phyloP scores from a whole-genome alignment of 1,284 basidiomycete species.

The Boletellus deceptivus region DNA sequence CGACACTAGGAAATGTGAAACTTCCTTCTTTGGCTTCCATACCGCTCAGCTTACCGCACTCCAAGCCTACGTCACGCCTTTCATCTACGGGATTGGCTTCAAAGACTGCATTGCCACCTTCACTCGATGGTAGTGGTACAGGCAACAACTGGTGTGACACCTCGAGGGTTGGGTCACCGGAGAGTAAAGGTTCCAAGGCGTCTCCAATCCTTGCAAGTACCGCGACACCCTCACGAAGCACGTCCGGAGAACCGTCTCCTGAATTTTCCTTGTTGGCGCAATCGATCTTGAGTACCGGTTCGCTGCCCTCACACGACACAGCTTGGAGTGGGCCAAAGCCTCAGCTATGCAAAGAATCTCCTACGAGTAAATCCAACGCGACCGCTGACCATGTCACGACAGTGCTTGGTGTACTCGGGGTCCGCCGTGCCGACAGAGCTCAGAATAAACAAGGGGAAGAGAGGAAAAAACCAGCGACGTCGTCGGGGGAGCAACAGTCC shows the following conservation, averaged over 20 bases:
- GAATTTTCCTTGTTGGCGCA: conserved; percentile 12
- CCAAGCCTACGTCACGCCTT: conserved; percentile 10
- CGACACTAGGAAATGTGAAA: conserved; percentile 7
- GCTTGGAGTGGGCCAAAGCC: conserved; percentile 18
- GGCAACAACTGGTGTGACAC: conserved; percentile 11
- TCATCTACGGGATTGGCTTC: conserved; percentile 6
- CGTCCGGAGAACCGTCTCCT: conserved; percentile 4
- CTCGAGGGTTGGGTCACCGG: conserved; percentile 18
- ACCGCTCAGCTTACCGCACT: conserved; percentile 15
- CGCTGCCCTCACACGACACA: conserved; percentile 8
- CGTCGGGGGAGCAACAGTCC: conserved; percentile 17
- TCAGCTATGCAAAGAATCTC: conserved; percentile 12
- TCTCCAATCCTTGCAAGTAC: conserved; percentile 9
- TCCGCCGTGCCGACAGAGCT: conserved; percentile 30
- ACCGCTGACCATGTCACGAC: conserved; percentile 18
- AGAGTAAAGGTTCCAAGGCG: conserved; percentile 8
- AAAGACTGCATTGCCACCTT: conserved; percentile 11
- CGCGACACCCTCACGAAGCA: conserved; percentile 6
- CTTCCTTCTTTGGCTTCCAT: conserved; percentile 12
- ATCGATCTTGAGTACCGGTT: conserved; percentile 14
- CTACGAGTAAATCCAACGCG: conserved; percentile 19
- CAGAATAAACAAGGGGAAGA: conserved; percentile 27
- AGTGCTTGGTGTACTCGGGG: conserved; percentile 27
- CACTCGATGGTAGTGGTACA: neutral
- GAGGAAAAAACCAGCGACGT: conserved; percentile 13